phyloP scores from a whole-genome alignment of 768 basidiomycete genomes.

The Lenzites betulinus region DNA sequence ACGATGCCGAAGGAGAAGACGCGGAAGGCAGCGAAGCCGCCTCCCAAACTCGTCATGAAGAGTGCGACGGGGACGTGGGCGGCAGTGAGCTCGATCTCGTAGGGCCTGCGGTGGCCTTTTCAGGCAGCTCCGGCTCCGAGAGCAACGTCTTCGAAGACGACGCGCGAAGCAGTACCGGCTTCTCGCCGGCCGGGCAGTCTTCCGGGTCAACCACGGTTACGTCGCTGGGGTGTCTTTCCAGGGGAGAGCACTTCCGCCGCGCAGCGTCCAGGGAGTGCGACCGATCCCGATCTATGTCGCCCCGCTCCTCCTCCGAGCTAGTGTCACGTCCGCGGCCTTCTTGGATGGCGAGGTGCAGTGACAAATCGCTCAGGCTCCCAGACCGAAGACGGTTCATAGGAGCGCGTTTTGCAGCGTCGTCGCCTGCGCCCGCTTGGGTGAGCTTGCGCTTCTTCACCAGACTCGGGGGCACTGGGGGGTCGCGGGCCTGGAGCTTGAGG shows the following conservation, averaged over 20 bases:
- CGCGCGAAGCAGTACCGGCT: not conserved
- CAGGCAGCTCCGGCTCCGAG: not conserved
- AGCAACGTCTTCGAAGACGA: not conserved
- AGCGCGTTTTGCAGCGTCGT: not conserved
- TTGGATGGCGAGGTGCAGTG: not conserved
- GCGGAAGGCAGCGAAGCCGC: not conserved
- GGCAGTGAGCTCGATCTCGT: not conserved
- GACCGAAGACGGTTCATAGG: not conserved
- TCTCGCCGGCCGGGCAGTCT: not conserved
- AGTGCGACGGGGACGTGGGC: not conserved
- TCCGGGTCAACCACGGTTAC: not conserved
- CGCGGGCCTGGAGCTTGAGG: conserved; percentile 21
- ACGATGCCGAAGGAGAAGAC: not conserved
- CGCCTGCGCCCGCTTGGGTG: not conserved
- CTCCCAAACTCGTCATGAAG: too few species aligned
- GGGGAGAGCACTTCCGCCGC: not conserved
- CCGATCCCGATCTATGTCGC: not conserved
- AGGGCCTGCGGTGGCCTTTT: not conserved
- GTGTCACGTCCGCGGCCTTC: not conserved
- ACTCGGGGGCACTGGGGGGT: conserved; percentile 27
- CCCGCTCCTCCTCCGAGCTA: not conserved
- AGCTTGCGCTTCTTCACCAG: conserved; percentile 21
- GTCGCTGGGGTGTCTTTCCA: not conserved
- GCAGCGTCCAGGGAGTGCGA: conserved; percentile 5
- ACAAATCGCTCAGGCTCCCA: conserved; percentile 3